Evolutionary conservation across 257 asterid species (phyloP).

Genomic region (Gentiana straminea): DNA sequence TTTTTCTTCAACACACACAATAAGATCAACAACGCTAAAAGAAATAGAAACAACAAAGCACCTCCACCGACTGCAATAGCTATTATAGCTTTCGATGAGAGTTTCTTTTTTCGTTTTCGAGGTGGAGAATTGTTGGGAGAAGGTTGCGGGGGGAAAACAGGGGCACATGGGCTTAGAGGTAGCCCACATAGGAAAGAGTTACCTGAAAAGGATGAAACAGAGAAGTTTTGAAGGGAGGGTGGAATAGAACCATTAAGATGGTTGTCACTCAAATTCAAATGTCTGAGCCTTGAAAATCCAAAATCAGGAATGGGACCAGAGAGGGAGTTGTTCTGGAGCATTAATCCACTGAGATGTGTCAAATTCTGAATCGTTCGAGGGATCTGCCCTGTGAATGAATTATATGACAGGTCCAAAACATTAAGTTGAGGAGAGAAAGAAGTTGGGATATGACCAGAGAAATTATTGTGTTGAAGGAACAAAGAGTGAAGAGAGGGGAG

Average conservation of each 20-base stretch:
- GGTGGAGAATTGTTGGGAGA: constrained; percentile 26
- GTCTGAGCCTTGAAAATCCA: constrained; percentile 32
- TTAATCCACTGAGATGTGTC: constrained; percentile 45
- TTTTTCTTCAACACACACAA: constrained; percentile 49
- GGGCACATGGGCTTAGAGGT: constrained; percentile 50
- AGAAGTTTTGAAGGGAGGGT: constrained; percentile 37
- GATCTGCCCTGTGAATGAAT: constrained; percentile 28
- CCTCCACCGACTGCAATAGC: constrained; percentile 83
- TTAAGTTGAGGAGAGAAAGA: constrained; percentile 19
- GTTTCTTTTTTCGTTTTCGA: constrained; percentile 26
- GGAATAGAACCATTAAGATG: constrained; percentile 63
- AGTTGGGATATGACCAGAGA: constrained; percentile 35
- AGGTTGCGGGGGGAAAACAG: constrained; percentile 30
- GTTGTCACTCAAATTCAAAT: constrained; percentile 55
- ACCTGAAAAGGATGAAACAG: constrained; percentile 57
- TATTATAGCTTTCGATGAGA: constrained; percentile 51
- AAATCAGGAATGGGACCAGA: constrained; percentile 53
- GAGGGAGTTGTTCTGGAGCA: constrained; percentile 63
- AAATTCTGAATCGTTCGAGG: constrained; percentile 28
- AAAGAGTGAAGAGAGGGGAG: constrained; percentile 32
- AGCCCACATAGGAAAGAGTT: constrained; percentile 51
- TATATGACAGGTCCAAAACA: constrained; percentile 32
- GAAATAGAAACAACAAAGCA: constrained; percentile 29
- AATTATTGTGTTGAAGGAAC: constrained; percentile 29
- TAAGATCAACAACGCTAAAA: constrained; percentile 32